A percentile compares a stretch with the other conserved stretches of the same genome.
Evolutionary conservation across 192 early-diverging fungal genomes (phyloP).

Genomic region (Endogone sp.): DNA sequence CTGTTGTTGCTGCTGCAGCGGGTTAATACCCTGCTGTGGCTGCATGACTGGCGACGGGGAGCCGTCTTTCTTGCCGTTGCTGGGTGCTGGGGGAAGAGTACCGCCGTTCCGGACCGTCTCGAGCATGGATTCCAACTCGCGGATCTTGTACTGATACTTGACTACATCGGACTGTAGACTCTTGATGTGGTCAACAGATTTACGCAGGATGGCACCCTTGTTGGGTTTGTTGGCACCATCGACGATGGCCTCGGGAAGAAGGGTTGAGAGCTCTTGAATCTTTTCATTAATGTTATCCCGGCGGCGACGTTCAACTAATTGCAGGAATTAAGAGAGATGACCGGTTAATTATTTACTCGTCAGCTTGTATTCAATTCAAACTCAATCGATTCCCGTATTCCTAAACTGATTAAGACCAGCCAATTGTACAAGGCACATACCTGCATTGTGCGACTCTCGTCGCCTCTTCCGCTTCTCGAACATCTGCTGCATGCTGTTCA

Average conservation of each 20-base stretch:
- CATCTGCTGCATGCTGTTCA: constrained; percentile 21
- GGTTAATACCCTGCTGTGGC: neutral
- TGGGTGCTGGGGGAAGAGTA: neutral
- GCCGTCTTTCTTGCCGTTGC: neutral
- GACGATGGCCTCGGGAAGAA: constrained; percentile 77
- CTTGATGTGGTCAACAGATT: constrained; percentile 90
- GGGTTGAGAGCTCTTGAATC: constrained; percentile 84
- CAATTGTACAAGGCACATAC: constrained; percentile 6
- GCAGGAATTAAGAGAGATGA: too few species aligned
- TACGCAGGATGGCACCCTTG: constrained; percentile 92
- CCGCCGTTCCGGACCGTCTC: neutral
- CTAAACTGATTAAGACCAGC: too few species aligned
- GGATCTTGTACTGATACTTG: constrained; percentile 19
- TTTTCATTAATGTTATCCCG: constrained; percentile 99
- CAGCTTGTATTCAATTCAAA: too few species aligned
- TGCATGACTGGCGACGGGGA: neutral
- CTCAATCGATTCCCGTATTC: too few species aligned
- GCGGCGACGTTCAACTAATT: constrained; percentile 84
- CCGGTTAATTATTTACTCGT: too few species aligned
- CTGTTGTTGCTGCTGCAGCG: neutral
- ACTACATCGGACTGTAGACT: constrained; percentile 22
- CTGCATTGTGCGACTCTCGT: constrained; percentile 94
- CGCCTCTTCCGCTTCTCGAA: constrained; percentile 87
- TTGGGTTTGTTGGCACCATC: constrained; percentile 87
- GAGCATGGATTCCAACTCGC: constrained; percentile 22